Evolutionary conservation across 1,139 yeast species (phyloP).

Genomic region (Protomyces gravidus): DNA sequence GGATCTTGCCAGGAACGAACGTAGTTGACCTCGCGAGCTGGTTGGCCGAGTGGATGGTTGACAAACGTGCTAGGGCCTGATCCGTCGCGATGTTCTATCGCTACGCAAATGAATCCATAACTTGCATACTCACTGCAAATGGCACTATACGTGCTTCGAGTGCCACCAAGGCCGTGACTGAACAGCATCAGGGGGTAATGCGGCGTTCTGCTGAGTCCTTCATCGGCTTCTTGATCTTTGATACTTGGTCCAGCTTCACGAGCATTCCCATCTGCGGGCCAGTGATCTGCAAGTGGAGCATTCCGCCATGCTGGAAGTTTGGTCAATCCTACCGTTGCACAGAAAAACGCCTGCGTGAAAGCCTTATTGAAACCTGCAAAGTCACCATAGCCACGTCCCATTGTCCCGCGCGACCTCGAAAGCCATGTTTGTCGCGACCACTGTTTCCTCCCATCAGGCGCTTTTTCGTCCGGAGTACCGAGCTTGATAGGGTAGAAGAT

Average conservation of each 20-base stretch:
- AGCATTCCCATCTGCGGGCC: conserved; percentile 24
- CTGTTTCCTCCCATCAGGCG: conserved; percentile 18
- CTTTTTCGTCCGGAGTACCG: conserved; percentile 7
- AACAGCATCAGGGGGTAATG: conserved; percentile 35
- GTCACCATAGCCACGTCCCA: conserved; percentile 26
- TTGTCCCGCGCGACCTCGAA: conserved; percentile 1
- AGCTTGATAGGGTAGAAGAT: conserved; percentile 23
- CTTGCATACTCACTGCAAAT: conserved; percentile 36
- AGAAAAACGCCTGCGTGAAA: conserved; percentile 15
- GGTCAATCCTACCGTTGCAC: conserved; percentile 23
- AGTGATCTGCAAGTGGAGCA: conserved; percentile 27
- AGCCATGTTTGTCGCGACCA: conserved; percentile 29
- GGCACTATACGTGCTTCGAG: conserved; percentile 35
- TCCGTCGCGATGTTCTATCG: conserved; percentile 35
- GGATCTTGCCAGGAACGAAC: conserved; percentile 3
- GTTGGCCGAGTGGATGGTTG: conserved; percentile 10
- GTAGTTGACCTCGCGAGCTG: conserved; percentile 17
- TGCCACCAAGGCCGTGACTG: conserved; percentile 36
- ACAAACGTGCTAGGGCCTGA: conserved; percentile 29
- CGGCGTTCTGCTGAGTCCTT: conserved; percentile 1
- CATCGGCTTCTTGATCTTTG: conserved; percentile 8
- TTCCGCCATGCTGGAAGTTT: conserved; percentile 26
- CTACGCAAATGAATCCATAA: conserved; percentile 35
- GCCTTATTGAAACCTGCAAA: conserved; percentile 23
- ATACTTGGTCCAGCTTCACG: conserved; percentile 10